These are phyloP conservation scores for Monilinia vaccinii-corymbosi DNA, from an alignment of 2,329 filamentous ascomycete species.

Conservation along the genomic window DNA sequence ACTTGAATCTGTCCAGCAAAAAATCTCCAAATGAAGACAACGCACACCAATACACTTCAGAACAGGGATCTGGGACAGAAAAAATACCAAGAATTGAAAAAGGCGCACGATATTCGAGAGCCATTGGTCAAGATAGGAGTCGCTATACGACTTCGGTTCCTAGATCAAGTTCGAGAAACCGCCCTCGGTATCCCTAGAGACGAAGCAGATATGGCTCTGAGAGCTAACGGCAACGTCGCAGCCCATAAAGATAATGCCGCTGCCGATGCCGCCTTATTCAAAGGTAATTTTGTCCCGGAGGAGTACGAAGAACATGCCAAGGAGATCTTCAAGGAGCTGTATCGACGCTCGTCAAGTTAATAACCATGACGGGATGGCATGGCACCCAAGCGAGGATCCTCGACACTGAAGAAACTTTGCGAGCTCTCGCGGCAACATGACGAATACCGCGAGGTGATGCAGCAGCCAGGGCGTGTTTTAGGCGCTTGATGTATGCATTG, in stretches of 20 bases:
- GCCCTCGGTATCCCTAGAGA: background rate
- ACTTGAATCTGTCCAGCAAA: background rate
- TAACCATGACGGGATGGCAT: background rate
- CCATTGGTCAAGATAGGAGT: constrained; percentile 9
- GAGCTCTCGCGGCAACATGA: no score
- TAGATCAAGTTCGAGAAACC: constrained; percentile 1
- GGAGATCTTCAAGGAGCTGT: background rate
- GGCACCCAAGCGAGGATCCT: background rate
- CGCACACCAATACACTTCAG: background rate
- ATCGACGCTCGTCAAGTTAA: background rate
- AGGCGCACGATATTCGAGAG: background rate
- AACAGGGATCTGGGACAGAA: no score
- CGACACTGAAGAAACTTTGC: background rate
- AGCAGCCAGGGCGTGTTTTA: accelerated
- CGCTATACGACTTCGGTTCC: background rate
- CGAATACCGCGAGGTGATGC: background rate
- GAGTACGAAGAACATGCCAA: background rate
- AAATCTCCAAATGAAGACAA: background rate
- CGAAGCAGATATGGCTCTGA: background rate
- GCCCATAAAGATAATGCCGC: background rate
- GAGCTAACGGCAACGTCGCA: constrained; percentile 6
- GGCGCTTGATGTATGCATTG: background rate
- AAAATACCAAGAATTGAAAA: background rate
- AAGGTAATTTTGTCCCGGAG: background rate
- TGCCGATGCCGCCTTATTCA: background rate